Evolutionary conservation across 306 rosid species (phyloP).

Genomic region (Castanea crenata): DNA sequence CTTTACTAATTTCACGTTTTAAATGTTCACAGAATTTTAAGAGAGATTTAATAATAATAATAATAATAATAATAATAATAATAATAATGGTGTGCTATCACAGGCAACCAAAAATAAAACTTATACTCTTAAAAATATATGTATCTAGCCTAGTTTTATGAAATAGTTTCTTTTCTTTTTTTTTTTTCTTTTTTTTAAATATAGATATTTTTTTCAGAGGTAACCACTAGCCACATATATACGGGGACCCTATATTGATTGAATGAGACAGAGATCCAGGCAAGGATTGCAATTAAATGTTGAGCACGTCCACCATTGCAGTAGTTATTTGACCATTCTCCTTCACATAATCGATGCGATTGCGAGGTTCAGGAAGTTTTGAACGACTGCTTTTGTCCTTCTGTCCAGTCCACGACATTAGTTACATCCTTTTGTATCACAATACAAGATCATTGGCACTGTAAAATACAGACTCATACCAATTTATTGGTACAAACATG

Average conservation of each 20-base stretch:
- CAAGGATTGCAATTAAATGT: constrained; percentile 35
- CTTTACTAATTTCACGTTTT: no score
- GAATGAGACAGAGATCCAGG: constrained; percentile 32
- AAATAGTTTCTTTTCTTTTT: no score
- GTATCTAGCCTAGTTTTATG: no score
- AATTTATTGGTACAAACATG: no score
- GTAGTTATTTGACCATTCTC: constrained; percentile 34
- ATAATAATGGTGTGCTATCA: no score
- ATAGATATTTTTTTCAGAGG: no score
- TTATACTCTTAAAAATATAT: no score
- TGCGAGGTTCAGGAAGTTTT: constrained; percentile 14
- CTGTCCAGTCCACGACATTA: background rate
- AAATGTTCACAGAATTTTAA: no score
- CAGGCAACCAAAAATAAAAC: no score
- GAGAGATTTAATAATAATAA: no score
- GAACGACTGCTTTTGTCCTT: constrained; percentile 19
- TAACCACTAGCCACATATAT: background rate
- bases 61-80: no score
- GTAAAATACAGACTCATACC: background rate
- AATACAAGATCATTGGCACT: background rate
- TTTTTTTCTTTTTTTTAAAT: no score
- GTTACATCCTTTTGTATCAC: background rate
- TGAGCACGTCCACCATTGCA: constrained; percentile 22
- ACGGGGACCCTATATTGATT: background rate
- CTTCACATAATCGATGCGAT: constrained; percentile 10